A percentile compares a stretch with the other conserved stretches of the same genome.
These are phyloP conservation scores for Beauveria asiatica DNA, from an alignment of 2,329 filamentous ascomycete species.

Conservation along the genomic window DNA sequence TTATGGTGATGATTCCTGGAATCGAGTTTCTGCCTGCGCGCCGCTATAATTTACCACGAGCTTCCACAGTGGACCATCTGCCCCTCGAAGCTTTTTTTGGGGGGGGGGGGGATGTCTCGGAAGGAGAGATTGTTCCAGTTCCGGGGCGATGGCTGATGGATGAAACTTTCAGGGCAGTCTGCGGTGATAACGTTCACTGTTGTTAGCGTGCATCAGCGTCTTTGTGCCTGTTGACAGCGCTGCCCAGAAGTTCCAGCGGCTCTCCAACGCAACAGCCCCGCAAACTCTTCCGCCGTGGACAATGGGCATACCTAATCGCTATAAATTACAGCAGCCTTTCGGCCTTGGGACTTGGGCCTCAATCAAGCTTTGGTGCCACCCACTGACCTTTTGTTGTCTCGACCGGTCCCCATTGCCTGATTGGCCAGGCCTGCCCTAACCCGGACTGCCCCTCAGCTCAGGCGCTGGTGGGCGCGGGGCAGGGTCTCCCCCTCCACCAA, in stretches of 20 bases:
- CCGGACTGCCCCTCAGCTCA: slow-evolving; percentile 7
- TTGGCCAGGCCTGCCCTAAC: slow-evolving; percentile 8
- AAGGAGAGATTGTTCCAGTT: slow-evolving; percentile 10
- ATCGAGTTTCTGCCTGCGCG: slow-evolving; percentile 10
- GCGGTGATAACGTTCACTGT: background rate
- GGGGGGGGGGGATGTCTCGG: background rate
- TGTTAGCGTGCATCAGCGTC: background rate
- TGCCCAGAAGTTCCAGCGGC: background rate
- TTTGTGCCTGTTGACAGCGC: background rate
- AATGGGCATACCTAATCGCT: too few species aligned
- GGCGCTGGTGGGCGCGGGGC: slow-evolving; percentile 7
- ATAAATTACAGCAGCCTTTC: too few species aligned
- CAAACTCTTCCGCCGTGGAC: too few species aligned
- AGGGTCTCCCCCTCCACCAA: slow-evolving; percentile 10
- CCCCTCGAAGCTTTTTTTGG: slow-evolving; percentile 11
- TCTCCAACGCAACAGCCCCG: background rate
- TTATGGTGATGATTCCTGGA: background rate
- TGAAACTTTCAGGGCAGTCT: background rate
- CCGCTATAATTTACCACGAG: slow-evolving; percentile 10
- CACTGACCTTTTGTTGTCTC: background rate
- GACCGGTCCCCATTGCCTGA: background rate
- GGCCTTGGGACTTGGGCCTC: background rate
- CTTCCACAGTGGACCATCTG: slow-evolving; percentile 12
- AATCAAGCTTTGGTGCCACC: background rate
- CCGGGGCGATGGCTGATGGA: background rate